Conservation (phyloP, 257 asterid genomes). For the Capsicum baccatum region DNA sequence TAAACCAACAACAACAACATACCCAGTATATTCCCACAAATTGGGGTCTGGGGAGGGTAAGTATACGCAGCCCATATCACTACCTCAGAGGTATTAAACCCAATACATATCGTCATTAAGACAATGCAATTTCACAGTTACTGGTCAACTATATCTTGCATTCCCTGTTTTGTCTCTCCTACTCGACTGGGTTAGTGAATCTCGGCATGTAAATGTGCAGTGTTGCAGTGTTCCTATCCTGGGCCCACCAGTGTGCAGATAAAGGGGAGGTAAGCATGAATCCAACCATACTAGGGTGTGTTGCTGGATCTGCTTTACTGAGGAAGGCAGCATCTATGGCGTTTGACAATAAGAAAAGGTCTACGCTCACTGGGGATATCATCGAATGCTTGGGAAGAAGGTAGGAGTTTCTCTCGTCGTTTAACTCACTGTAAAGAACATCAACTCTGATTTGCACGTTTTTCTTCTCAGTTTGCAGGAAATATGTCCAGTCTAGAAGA, state of each 20-base stretch:
- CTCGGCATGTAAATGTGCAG: constrained; percentile 37
- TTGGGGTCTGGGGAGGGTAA: too few relatives aligned
- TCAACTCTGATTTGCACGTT: not conserved
- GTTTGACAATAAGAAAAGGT: constrained; percentile 70
- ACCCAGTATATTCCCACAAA: too few relatives aligned
- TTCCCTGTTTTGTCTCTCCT: not conserved
- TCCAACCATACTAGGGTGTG: constrained; percentile 70
- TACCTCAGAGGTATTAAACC: not conserved
- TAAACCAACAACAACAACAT: not conserved
- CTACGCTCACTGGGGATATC: constrained; percentile 85
- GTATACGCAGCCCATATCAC: too few relatives aligned
- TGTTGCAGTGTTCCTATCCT: constrained; percentile 80
- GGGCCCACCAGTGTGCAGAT: constrained; percentile 69
- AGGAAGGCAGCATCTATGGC: constrained; percentile 87
- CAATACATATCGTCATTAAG: not conserved
- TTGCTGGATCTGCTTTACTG: constrained; percentile 78
- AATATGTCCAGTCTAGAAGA: constrained; percentile 54
- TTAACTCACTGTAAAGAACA: not conserved
- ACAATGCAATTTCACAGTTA: not conserved
- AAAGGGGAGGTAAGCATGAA: constrained; percentile 44
- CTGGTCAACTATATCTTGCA: not conserved
- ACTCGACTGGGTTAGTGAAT: not conserved
- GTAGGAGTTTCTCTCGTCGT: constrained; percentile 35
- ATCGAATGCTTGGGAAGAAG: constrained; percentile 84
- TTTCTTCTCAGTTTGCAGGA: constrained; percentile 73